Conservation (phyloP, 495 filamentous ascomycete genomes). For the Aspergillus indologenus region DNA sequence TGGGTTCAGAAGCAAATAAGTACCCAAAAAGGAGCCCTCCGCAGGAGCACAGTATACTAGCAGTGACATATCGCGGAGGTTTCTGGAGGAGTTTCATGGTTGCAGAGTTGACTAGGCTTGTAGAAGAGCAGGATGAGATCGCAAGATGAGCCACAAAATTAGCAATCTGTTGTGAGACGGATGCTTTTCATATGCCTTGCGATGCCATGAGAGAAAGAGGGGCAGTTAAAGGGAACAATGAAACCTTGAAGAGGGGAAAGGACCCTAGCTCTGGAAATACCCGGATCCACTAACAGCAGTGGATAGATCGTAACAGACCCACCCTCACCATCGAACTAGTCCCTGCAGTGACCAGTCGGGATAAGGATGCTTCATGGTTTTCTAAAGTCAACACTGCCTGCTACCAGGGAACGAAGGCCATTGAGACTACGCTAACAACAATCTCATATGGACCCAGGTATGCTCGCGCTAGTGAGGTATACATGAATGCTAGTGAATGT, state of each 20-base stretch:
- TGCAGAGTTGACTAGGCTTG: background rate
- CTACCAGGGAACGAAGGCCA: no score
- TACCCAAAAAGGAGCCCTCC: conserved; percentile 22
- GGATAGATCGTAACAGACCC: background rate
- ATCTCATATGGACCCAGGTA: no score
- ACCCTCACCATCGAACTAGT: background rate
- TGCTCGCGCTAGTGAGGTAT: no score
- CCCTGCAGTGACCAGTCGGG: no score
- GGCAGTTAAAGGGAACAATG: background rate
- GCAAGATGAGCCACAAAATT: background rate
- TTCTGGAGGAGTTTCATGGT: conserved; percentile 9
- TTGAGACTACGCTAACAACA: no score
- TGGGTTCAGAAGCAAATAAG: background rate
- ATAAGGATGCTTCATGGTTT: no score
- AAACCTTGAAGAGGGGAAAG: background rate
- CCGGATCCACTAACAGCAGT: background rate
- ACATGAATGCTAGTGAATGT: no score
- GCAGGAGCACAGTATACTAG: conserved; percentile 20
- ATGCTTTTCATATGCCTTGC: background rate
- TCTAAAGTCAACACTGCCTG: no score
- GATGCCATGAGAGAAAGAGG: background rate
- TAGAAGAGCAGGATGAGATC: background rate
- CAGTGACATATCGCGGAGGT: conserved; percentile 19
- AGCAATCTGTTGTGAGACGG: no score
- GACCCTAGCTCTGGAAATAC: background rate